Conservation (phyloP, 495 filamentous ascomycete genomes). For the Symbiotaphrina buchneri region DNA sequence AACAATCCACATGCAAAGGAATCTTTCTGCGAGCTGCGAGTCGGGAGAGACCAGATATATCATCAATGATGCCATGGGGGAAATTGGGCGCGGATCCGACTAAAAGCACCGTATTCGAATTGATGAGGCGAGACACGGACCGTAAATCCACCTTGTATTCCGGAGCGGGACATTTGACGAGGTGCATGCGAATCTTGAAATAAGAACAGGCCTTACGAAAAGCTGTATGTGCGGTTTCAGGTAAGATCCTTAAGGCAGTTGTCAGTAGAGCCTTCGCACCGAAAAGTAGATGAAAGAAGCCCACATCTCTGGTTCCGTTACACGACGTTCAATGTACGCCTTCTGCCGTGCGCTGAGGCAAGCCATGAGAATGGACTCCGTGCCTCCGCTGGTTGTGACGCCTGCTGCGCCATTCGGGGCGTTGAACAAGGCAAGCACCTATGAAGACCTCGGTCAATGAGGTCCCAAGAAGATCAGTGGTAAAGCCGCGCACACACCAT, state of each 20-base stretch:
- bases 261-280: conserved; percentile 5
- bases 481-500: conserved; percentile 35
- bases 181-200: conserved; percentile 84
- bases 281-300: conserved; percentile 6
- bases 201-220: conserved; percentile 91
- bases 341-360: conserved; percentile 76
- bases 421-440: conserved; percentile 73
- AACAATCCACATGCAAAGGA: conserved; percentile 93
- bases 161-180: conserved; percentile 73
- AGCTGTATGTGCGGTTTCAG: conserved; percentile 82
- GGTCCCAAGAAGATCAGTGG: background rate
- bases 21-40: conserved; percentile 58
- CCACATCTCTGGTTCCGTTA: conserved; percentile 91
- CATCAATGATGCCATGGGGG: conserved; percentile 93
- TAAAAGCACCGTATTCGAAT: conserved; percentile 87
- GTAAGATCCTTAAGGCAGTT: conserved; percentile 50
- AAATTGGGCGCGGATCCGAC: conserved; percentile 95
- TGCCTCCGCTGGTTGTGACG: conserved; percentile 80
- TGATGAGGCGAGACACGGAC: conserved; percentile 65
- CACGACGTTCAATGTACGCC: conserved; percentile 57
- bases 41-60: conserved; percentile 68
- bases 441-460: background rate
- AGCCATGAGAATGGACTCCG: conserved; percentile 92
- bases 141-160: conserved; percentile 61
- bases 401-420: conserved; percentile 67